phyloP scores from a whole-genome alignment of 495 filamentous ascomycete species.

The Daldinia bambusicola region DNA sequence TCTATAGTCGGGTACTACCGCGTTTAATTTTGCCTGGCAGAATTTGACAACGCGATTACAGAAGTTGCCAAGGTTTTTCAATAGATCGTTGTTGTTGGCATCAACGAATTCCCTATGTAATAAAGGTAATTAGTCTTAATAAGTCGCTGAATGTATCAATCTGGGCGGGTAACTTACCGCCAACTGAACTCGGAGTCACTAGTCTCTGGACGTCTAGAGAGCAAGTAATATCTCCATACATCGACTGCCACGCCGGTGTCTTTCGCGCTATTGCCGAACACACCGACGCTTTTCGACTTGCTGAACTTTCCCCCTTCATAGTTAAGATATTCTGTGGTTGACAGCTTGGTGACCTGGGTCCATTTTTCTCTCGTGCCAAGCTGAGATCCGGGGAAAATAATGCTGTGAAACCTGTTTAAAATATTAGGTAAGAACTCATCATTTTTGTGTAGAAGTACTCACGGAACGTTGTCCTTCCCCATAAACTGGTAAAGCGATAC shows the following conservation, averaged over 20 bases:
- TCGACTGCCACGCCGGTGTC: slow-evolving; percentile 87
- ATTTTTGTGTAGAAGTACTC: slow-evolving; percentile 61
- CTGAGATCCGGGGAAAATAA: slow-evolving; percentile 91
- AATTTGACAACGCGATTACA: slow-evolving; percentile 95
- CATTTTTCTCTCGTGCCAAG: slow-evolving; percentile 85
- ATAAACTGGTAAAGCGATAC: slow-evolving; percentile 97
- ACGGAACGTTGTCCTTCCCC: slow-evolving; percentile 97
- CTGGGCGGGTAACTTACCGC: slow-evolving; percentile 50
- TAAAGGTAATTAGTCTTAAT: slow-evolving; percentile 13
- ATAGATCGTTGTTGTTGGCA: slow-evolving; percentile 88
- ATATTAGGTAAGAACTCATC: slow-evolving; percentile 12
- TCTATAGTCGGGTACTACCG: slow-evolving; percentile 73
- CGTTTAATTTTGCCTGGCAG: slow-evolving; percentile 77
- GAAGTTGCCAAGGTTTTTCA: slow-evolving; percentile 93
- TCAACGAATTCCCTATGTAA: slow-evolving; percentile 72
- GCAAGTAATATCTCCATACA: slow-evolving; percentile 93
- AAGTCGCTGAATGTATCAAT: background rate
- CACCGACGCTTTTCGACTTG: slow-evolving; percentile 87
- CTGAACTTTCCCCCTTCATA: slow-evolving; percentile 97
- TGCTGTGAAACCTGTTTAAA: slow-evolving; percentile 47
- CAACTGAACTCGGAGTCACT: slow-evolving; percentile 91
- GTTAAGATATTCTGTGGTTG: slow-evolving; percentile 94
- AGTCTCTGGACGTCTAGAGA: slow-evolving; percentile 88
- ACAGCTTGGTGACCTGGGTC: slow-evolving; percentile 91
- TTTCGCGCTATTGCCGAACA: slow-evolving; percentile 89